Conservation (phyloP, 371 early-diverging fungal genomes). For the Massospora cicadina region DNA sequence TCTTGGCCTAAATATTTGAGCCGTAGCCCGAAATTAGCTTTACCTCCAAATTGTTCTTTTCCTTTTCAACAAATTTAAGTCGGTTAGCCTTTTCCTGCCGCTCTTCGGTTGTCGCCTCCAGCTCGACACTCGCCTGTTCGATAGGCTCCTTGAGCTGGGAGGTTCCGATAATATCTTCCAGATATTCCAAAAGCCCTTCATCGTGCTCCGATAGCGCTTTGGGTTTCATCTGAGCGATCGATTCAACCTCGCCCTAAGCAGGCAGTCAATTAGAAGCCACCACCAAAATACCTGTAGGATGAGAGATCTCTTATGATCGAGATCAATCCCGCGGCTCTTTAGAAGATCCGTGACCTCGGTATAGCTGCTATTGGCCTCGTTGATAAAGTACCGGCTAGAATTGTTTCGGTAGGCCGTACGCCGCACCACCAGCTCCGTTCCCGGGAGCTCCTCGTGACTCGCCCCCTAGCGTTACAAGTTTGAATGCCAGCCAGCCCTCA, state of each 20-base stretch:
- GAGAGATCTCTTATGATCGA: slow-evolving; percentile 97
- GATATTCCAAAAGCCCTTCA: slow-evolving; percentile 95
- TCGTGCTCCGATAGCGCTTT: slow-evolving; percentile 84
- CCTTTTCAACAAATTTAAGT: slow-evolving; percentile 34
- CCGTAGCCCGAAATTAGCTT: background rate
- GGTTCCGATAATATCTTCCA: slow-evolving; percentile 99
- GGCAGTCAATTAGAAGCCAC: background rate
- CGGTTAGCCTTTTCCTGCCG: slow-evolving; percentile 67
- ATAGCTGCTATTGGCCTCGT: slow-evolving; percentile 49
- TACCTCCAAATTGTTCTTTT: slow-evolving; percentile 15
- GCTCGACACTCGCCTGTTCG: slow-evolving; percentile 38
- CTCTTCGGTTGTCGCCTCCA: slow-evolving; percentile 60
- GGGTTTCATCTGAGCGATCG: slow-evolving; percentile 97
- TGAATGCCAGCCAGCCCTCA: background rate
- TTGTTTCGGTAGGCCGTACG: slow-evolving; percentile 61
- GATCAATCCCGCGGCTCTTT: slow-evolving; percentile 80
- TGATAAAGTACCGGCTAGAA: slow-evolving; percentile 61
- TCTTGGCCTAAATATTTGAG: slow-evolving; percentile 31
- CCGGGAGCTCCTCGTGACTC: slow-evolving; percentile 42
- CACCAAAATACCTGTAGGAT: slow-evolving; percentile 59
- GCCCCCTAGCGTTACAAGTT: slow-evolving; percentile 25
- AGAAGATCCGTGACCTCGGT: slow-evolving; percentile 78
- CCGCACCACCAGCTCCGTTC: slow-evolving; percentile 56
- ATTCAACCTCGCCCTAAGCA: slow-evolving; percentile 97
- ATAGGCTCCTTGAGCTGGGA: slow-evolving; percentile 76